phyloP scores from a whole-genome alignment of 1,284 basidiomycete species.

The Naganishia cerealis region DNA sequence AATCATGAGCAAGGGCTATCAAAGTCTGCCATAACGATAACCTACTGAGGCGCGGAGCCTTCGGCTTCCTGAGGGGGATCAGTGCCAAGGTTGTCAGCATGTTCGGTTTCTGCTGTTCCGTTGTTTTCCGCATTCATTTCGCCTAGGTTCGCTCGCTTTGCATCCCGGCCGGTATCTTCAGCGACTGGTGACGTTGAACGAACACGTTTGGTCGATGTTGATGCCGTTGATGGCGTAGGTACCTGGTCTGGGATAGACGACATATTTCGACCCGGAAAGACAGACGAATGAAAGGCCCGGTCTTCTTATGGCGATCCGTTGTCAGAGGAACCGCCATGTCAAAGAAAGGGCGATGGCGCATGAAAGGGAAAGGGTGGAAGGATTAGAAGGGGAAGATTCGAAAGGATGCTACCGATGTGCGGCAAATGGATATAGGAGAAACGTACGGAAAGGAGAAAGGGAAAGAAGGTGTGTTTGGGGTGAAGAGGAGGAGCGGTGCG shows the following conservation, averaged over 20 bases:
- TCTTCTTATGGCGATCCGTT: neutral
- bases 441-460: slow-evolving; percentile 20
- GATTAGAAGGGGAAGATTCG: slow-evolving; percentile 13
- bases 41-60: slow-evolving; percentile 14
- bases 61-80: neutral
- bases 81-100: slow-evolving; percentile 1
- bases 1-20: neutral
- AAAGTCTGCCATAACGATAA: neutral
- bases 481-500: slow-evolving; percentile 12
- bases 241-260: slow-evolving; percentile 6
- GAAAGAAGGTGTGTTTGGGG: slow-evolving; percentile 10
- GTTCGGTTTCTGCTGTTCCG: neutral
- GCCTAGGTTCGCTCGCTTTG: slow-evolving; percentile 20
- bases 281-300: neutral
- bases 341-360: slow-evolving; percentile 15
- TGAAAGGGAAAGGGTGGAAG: slow-evolving; percentile 28
- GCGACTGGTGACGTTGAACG: slow-evolving; percentile 27
- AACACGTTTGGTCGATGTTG: slow-evolving; percentile 28
- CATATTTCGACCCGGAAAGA: neutral
- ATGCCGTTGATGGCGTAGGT: slow-evolving; percentile 29
- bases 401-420: slow-evolving; percentile 16
- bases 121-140: slow-evolving; percentile 8
- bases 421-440: slow-evolving; percentile 3
- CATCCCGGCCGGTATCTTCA: slow-evolving; percentile 16
- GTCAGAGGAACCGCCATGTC: neutral